These are phyloP conservation scores for Aureobasidium sp. DNA, from an alignment of 2,329 filamentous ascomycete species.

Conservation along the genomic window DNA sequence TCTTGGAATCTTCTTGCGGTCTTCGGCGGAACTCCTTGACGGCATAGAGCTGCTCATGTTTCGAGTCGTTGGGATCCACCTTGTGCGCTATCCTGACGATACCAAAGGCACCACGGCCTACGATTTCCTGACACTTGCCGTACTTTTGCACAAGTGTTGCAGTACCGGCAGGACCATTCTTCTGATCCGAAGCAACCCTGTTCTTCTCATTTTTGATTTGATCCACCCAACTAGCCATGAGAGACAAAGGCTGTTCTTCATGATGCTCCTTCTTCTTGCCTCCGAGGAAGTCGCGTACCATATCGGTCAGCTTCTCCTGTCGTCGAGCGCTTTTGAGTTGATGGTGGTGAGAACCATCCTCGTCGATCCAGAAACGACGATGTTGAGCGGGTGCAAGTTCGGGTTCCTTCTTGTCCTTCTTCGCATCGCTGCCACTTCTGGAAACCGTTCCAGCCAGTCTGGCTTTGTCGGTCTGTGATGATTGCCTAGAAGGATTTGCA, in stretches of 20 bases:
- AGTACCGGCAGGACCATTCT: conserved; percentile 63
- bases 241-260: conserved; percentile 71
- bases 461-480: conserved; percentile 22
- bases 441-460: conserved; percentile 12
- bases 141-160: conserved; percentile 90
- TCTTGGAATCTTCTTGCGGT: conserved; percentile 90
- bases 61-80: conserved; percentile 67
- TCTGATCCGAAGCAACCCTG: conserved; percentile 63
- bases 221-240: conserved; percentile 95
- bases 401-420: conserved; percentile 18
- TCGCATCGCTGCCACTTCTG: conserved; percentile 24
- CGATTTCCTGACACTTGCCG: conserved; percentile 95
- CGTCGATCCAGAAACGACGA: conserved; percentile 47
- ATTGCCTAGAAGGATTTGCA: conserved; percentile 21
- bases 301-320: conserved; percentile 89
- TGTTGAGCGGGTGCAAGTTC: conserved; percentile 17
- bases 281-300: conserved; percentile 74
- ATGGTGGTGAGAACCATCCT: conserved; percentile 73
- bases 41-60: conserved; percentile 81
- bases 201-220: conserved; percentile 85
- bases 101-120: conserved; percentile 91
- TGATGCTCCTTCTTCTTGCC: conserved; percentile 71
- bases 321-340: conserved; percentile 81
- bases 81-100: conserved; percentile 98
- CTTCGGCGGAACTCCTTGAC: conserved; percentile 96